phyloP scores from a whole-genome alignment of 768 basidiomycete genomes.

The Termitomyces sp. region DNA sequence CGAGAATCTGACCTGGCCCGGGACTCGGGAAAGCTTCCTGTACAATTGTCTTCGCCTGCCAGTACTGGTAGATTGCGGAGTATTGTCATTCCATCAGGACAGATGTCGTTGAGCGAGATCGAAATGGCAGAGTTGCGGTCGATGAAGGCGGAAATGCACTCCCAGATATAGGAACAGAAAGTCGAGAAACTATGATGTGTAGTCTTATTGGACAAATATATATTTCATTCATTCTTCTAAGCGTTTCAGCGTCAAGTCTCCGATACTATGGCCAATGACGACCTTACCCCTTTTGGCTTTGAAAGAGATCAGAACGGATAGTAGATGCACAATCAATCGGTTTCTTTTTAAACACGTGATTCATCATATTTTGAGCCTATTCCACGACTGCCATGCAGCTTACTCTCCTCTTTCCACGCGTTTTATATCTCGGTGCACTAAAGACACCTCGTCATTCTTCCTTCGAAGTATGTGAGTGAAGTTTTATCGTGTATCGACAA shows the following conservation, averaged over 20 bases:
- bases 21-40: not conserved
- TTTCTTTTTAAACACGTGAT: too few species aligned
- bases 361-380: not conserved
- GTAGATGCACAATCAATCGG: too few species aligned
- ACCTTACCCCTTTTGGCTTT: not conserved
- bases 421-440: not conserved
- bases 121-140: constrained; percentile 29
- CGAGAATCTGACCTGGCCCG: constrained; percentile 16
- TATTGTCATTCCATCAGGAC: not conserved
- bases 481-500: not conserved
- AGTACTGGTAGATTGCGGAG: constrained; percentile 1
- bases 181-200: not conserved
- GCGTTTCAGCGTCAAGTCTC: not conserved
- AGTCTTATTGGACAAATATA: not conserved
- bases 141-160: constrained; percentile 17
- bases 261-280: not conserved
- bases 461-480: not conserved
- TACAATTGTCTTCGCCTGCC: not conserved
- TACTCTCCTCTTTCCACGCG: not conserved
- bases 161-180: not conserved
- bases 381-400: constrained; percentile 3
- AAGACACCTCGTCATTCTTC: not conserved
- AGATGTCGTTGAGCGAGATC: constrained; percentile 18
- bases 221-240: not conserved
- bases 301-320: too few species aligned